A percentile compares a stretch with the other conserved stretches of the same genome.
phyloP scores from a whole-genome alignment of 257 asterid species.

The Solanum okadae region DNA sequence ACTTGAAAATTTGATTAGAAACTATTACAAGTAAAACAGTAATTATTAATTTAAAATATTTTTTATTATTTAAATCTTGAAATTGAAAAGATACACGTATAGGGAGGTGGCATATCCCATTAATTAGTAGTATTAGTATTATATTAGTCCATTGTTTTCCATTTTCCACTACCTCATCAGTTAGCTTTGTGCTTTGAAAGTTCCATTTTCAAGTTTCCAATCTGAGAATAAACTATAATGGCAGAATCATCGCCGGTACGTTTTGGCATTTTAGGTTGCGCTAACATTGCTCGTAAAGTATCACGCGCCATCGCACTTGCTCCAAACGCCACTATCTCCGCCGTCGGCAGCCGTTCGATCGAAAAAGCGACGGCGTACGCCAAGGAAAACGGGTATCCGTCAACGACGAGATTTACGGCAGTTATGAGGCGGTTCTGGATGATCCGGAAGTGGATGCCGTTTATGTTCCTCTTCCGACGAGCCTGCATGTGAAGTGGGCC shows the following conservation, averaged over 20 bases:
- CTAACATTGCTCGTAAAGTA: conserved; percentile 30
- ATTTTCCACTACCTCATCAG: not conserved
- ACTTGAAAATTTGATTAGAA: too few species aligned
- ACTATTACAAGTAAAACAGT: too few species aligned
- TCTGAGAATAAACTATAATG: not conserved
- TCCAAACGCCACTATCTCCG: conserved; percentile 19
- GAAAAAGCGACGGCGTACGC: conserved; percentile 30
- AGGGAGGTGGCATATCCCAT: too few species aligned
- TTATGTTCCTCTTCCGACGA: conserved; percentile 35
- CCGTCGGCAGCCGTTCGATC: conserved; percentile 32
- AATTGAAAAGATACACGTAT: too few species aligned
- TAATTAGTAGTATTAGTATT: too few species aligned
- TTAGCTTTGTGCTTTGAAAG: not conserved
- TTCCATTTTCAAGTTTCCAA: not conserved
- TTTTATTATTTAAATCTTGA: too few species aligned
- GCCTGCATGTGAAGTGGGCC: conserved; percentile 34
- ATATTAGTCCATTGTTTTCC: not conserved
- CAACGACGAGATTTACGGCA: conserved; percentile 15
- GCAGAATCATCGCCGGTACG: conserved; percentile 7
- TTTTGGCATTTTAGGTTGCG: conserved; percentile 39
- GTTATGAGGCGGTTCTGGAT: conserved; percentile 36
- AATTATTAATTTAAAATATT: too few species aligned
- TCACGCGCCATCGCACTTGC: conserved; percentile 26
- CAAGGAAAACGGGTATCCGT: conserved; percentile 17
- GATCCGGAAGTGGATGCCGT: conserved; percentile 38